Evolutionary conservation across 2,329 filamentous ascomycete genomes (phyloP).

Genomic region (Sodiomyces alkalinus): DNA sequence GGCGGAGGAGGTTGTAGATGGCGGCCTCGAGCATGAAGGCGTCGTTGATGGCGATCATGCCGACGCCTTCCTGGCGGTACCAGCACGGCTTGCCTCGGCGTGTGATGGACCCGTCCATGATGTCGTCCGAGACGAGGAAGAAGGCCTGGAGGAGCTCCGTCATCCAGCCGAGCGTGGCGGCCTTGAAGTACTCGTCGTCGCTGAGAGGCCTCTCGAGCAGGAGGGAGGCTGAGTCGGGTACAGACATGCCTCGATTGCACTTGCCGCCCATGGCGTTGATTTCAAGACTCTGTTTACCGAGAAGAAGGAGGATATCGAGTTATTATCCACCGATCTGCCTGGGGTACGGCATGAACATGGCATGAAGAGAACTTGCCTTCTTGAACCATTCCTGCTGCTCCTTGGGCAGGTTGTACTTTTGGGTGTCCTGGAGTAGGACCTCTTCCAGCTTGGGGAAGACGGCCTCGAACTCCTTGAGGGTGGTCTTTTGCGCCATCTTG

Average conservation of each 20-base stretch:
- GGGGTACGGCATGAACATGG: too few relatives aligned
- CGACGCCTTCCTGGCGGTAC: constrained; percentile 81
- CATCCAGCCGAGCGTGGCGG: constrained; percentile 87
- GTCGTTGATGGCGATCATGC: constrained; percentile 97
- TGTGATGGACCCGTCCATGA: constrained; percentile 94
- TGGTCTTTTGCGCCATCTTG: constrained; percentile 54
- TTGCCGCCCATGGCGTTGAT: constrained; percentile 87
- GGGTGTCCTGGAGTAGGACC: constrained; percentile 65
- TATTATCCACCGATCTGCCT: too few relatives aligned
- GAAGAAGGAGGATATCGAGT: not conserved
- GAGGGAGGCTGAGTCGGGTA: constrained; percentile 76
- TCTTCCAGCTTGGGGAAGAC: constrained; percentile 78
- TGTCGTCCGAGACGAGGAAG: constrained; percentile 97
- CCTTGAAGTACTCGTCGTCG: constrained; percentile 73
- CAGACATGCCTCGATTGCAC: constrained; percentile 97
- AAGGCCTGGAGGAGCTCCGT: constrained; percentile 97
- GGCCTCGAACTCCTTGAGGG: constrained; percentile 73
- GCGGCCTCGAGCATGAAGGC: constrained; percentile 84
- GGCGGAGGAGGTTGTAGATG: constrained; percentile 87
- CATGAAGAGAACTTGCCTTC: constrained; percentile 36
- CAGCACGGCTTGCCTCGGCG: constrained; percentile 90
- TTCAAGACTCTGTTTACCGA: constrained; percentile 51
- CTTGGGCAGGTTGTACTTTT: constrained; percentile 68
- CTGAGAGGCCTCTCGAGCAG: constrained; percentile 57
- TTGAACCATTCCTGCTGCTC: constrained; percentile 78